Evolutionary conservation across 1,139 yeast genomes (phyloP).

Genomic region (Suhomyces choctaworum): DNA sequence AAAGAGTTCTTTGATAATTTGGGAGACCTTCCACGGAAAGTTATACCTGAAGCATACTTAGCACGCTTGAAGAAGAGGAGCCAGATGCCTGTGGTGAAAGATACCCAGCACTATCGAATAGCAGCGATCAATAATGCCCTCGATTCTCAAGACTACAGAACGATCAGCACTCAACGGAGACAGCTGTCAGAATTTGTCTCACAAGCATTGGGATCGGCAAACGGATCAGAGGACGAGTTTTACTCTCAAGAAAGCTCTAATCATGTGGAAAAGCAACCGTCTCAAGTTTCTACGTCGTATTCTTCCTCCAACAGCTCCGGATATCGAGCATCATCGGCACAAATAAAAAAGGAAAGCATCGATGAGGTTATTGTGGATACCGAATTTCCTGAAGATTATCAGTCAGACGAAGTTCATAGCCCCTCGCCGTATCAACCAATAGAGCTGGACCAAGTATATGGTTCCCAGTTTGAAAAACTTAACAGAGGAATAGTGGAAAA

Average conservation of each 20-base stretch:
- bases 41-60: conserved; percentile 7
- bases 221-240: neutral
- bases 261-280: neutral
- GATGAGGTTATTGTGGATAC: conserved; percentile 4
- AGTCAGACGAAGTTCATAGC: conserved; percentile 7
- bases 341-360: conserved; percentile 2
- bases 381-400: conserved; percentile 9
- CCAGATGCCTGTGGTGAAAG: conserved; percentile 4
- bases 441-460: neutral
- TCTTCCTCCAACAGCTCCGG: conserved; percentile 1
- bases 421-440: conserved; percentile 6
- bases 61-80: conserved; percentile 1
- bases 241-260: neutral
- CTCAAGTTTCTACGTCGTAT: conserved; percentile 5
- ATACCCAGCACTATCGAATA: conserved; percentile 7
- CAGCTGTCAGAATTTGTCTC: neutral
- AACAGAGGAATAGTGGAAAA: conserved; percentile 1
- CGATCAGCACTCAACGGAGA: neutral
- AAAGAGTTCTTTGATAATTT: conserved; percentile 7
- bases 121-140: conserved; percentile 5
- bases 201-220: neutral
- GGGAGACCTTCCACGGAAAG: conserved; percentile 4
- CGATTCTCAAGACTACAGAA: conserved; percentile 1
- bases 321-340: conserved; percentile 1
- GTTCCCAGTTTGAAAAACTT: conserved; percentile 1